A percentile compares a stretch with the other conserved stretches of the same genome.
phyloP scores from a whole-genome alignment of 495 filamentous ascomycete species.

The Podospora pseudocomata region DNA sequence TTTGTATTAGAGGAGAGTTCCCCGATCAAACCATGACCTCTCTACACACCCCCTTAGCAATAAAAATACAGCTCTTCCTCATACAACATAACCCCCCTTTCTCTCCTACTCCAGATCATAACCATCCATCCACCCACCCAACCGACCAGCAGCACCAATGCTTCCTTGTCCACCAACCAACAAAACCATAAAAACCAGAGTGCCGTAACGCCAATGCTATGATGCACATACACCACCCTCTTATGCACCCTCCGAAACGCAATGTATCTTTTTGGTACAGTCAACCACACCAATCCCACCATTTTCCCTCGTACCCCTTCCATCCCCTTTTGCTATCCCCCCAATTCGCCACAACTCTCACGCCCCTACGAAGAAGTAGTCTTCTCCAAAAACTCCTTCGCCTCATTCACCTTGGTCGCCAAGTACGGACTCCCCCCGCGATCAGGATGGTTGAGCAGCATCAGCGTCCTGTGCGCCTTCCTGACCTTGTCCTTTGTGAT shows the following conservation, averaged over 20 bases:
- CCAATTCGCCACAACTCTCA: too few relatives aligned
- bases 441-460: slow-evolving; percentile 97
- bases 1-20: neutral
- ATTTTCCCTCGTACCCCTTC: neutral
- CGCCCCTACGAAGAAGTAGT: slow-evolving; percentile 21
- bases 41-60: neutral
- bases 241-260: neutral
- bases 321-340: neutral
- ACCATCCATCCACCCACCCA: neutral
- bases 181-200: slow-evolving; percentile 9
- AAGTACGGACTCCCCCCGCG: slow-evolving; percentile 94
- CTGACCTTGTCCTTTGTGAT: slow-evolving; percentile 88
- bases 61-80: neutral
- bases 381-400: slow-evolving; percentile 95
- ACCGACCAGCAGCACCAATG: neutral
- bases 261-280: neutral
- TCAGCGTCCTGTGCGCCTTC: slow-evolving; percentile 93
- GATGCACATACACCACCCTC: slow-evolving; percentile 17
- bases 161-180: slow-evolving; percentile 2
- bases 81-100: neutral
- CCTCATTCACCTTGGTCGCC: slow-evolving; percentile 96
- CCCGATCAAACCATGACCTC: neutral
- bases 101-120: neutral
- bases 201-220: slow-evolving; percentile 31
- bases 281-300: neutral